Conservation (phyloP, 345 rosid species). For the Eucalyptus regnans region DNA sequence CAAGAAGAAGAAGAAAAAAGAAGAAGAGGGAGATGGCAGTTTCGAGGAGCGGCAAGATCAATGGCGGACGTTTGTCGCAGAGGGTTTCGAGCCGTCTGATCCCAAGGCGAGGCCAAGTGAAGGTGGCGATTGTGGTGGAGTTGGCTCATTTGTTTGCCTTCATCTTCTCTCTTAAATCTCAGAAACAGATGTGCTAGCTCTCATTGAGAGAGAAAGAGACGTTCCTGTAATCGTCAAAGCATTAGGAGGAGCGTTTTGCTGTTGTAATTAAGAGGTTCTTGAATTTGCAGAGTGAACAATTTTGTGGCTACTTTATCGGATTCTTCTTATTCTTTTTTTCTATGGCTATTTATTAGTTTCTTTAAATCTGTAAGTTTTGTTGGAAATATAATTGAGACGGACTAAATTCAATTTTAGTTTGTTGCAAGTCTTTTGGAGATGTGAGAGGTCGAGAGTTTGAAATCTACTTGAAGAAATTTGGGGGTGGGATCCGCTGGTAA, state of each 20-base stretch:
- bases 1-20: neutral
- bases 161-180: constrained; percentile 12
- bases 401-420: neutral
- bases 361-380: neutral
- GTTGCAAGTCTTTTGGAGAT: neutral
- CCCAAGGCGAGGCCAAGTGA: constrained; percentile 72
- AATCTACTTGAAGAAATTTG: neutral
- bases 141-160: constrained; percentile 51
- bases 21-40: constrained; percentile 17
- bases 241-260: neutral
- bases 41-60: constrained; percentile 6
- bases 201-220: neutral
- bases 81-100: constrained; percentile 36
- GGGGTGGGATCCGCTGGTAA: neutral
- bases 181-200: neutral
- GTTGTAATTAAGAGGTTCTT: neutral
- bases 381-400: neutral
- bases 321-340: neutral
- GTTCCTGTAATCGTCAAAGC: neutral
- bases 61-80: constrained; percentile 10
- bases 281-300: neutral
- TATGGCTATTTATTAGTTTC: neutral
- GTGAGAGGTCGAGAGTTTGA: neutral
- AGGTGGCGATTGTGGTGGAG: constrained; percentile 47
- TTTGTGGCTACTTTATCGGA: neutral